Evolutionary conservation across 2,329 filamentous ascomycete species (phyloP).

Genomic region (Colletotrichum caudatum): DNA sequence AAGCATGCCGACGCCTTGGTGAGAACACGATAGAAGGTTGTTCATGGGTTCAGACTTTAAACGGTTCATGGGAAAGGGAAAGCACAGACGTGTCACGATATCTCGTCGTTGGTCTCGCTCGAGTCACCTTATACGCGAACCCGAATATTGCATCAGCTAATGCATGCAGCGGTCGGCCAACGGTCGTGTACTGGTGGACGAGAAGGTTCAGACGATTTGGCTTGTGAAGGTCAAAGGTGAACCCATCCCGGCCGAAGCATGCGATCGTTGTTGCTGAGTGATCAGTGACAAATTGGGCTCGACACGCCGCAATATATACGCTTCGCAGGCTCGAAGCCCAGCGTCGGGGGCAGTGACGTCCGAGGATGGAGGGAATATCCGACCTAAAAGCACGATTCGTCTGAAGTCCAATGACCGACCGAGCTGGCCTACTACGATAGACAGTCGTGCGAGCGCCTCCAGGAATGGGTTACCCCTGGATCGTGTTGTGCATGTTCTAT

Average conservation of each 20-base stretch:
- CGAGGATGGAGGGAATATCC: background rate
- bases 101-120: background rate
- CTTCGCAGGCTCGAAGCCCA: background rate
- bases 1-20: background rate
- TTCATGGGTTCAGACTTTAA: slow-evolving; percentile 3
- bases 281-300: slow-evolving; percentile 3
- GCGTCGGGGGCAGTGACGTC: background rate
- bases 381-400: background rate
- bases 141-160: slow-evolving; percentile 2
- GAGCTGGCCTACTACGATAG: background rate
- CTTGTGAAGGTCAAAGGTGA: slow-evolving; percentile 2
- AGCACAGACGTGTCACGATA: slow-evolving; percentile 2
- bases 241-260: slow-evolving; percentile 19
- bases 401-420: background rate
- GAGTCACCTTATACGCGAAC: slow-evolving; percentile 5
- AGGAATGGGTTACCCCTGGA: slow-evolving; percentile 23
- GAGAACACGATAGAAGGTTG: background rate
- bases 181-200: background rate
- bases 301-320: background rate
- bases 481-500: background rate
- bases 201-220: slow-evolving; percentile 6
- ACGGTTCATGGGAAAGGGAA: background rate
- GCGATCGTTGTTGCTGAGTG: slow-evolving; percentile 11
- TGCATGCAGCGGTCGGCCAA: slow-evolving; percentile 13
- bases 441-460: background rate